Conservation (phyloP, 2,329 filamentous ascomycete genomes). For the Penicillium sumatraense region DNA sequence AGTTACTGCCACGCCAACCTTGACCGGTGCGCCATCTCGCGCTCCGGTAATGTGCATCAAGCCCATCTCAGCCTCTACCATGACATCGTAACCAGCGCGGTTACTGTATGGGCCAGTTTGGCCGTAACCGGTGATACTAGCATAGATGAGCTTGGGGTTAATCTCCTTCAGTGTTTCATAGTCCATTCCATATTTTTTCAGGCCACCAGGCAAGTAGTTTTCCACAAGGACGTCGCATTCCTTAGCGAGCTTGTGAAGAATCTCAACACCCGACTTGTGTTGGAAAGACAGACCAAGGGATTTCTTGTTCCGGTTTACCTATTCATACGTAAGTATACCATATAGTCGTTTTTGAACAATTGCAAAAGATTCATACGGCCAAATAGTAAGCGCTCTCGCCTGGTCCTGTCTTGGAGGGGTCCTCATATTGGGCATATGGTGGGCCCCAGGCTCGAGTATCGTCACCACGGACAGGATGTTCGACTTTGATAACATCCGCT, state of each 20-base stretch:
- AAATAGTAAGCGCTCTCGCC: constrained; percentile 97
- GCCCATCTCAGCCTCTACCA: constrained; percentile 98
- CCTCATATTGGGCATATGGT: constrained; percentile 80
- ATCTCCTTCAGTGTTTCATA: constrained; percentile 78
- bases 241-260: constrained; percentile 81
- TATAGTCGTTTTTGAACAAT: too few relatives aligned
- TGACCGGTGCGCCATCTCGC: constrained; percentile 87
- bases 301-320: constrained; percentile 98
- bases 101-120: constrained; percentile 89
- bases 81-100: constrained; percentile 95
- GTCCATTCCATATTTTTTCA: constrained; percentile 91
- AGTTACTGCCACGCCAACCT: constrained; percentile 96
- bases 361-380: constrained; percentile 62
- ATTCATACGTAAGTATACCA: constrained; percentile 10
- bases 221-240: constrained; percentile 93
- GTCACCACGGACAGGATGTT: constrained; percentile 88
- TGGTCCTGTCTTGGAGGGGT: constrained; percentile 62
- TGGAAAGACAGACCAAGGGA: constrained; percentile 91
- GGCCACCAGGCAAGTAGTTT: constrained; percentile 88
- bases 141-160: constrained; percentile 88
- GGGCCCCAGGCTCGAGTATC: constrained; percentile 97
- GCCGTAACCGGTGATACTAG: constrained; percentile 95
- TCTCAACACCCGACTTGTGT: constrained; percentile 78
- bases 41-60: constrained; percentile 97
- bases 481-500: constrained; percentile 95